A percentile compares a stretch with the other conserved stretches of the same genome.
Evolutionary conservation across 257 asterid genomes (phyloP).

Genomic region (Hygrophila difformis): DNA sequence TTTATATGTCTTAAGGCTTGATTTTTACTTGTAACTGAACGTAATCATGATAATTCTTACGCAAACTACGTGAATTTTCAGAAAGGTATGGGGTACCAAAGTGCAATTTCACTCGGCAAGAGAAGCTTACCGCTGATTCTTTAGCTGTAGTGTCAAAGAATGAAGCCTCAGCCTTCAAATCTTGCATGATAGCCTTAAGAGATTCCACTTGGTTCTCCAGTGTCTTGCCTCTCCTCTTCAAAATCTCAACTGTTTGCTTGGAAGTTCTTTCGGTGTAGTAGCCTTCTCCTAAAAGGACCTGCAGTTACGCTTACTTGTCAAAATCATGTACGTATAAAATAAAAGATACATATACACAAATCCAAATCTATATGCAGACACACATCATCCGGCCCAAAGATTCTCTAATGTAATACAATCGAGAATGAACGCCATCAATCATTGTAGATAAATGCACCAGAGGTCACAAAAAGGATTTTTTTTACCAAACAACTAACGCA

Average conservation of each 20-base stretch:
- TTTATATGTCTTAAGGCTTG: background rate
- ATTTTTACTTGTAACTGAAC: background rate
- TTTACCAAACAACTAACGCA: background rate
- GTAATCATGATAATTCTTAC: background rate
- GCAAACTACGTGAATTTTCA: background rate
- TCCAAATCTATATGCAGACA: too few species aligned
- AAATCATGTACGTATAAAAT: background rate
- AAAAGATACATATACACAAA: background rate
- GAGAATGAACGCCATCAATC: too few species aligned
- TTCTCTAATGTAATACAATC: background rate
- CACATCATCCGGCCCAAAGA: background rate
- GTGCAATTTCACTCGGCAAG: slow-evolving; percentile 6
- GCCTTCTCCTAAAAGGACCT: slow-evolving; percentile 90
- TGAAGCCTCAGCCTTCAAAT: slow-evolving; percentile 69
- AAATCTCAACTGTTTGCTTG: slow-evolving; percentile 72
- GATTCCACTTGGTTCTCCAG: slow-evolving; percentile 69
- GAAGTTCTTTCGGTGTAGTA: slow-evolving; percentile 82
- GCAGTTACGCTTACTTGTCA: slow-evolving; percentile 13
- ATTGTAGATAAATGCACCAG: background rate
- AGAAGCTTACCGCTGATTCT: slow-evolving; percentile 57
- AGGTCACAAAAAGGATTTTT: background rate
- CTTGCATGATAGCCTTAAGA: slow-evolving; percentile 63
- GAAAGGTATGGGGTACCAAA: background rate
- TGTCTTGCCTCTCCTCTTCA: slow-evolving; percentile 64
- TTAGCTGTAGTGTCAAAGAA: slow-evolving; percentile 67